Base-by-base conservation (phyloP, 352 stramenopile species). In the Pythium myriotylum region DNA sequence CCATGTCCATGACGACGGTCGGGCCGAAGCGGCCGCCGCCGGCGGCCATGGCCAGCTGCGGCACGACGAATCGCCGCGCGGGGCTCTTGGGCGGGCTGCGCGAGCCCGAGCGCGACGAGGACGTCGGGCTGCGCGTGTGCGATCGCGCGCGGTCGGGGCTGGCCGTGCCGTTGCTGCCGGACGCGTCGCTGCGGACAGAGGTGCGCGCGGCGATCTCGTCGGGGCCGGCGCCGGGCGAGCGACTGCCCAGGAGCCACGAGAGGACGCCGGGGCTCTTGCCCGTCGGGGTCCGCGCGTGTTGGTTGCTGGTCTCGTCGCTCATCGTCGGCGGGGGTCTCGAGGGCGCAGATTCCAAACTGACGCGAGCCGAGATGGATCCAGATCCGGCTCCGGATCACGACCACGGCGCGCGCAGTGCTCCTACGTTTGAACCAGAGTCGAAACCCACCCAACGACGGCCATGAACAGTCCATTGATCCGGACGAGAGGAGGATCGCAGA, bases 331-430 rank as follows among this genome's bases (percentile, higher is more conserved):
- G n/a, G n/a, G n/a, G n/a, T n/a, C n/a, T n/a, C n/a, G n/a, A n/a
- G n/a, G n/a, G n/a, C n/a, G n/a, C 45, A 19, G 50, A 48, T 56
- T 56, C 23, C 45, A 48, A 54, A 63, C 13, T 63, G 55, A 56
- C 24, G 27, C 26, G 29, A 33, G 45, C 10, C 27, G 33, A 35
- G 22, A 48, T 48, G 41, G 41, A 48, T 48, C 41, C 41, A 48
- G 22, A 40, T 12, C 20, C 5, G 45, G 20, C n/a, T n/a, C n/a
- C n/a, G n/a, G n/a, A n/a, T n/a, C n/a, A n/a, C n/a, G n/a, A n/a
- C n/a, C n/a, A n/a, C n/a, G n/a, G n/a, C n/a, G n/a, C n/a, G n/a
- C n/a, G n/a, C n/a, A 19, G 23, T 8, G 45, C 45, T 50, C 16
- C 43, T 14, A 27, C 43, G 23, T 17, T 43, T 43, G 37, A 43